These are phyloP conservation scores for Blastobotrys mokoenaii DNA, from an alignment of 805 yeast genomes.

Conservation along the genomic window DNA sequence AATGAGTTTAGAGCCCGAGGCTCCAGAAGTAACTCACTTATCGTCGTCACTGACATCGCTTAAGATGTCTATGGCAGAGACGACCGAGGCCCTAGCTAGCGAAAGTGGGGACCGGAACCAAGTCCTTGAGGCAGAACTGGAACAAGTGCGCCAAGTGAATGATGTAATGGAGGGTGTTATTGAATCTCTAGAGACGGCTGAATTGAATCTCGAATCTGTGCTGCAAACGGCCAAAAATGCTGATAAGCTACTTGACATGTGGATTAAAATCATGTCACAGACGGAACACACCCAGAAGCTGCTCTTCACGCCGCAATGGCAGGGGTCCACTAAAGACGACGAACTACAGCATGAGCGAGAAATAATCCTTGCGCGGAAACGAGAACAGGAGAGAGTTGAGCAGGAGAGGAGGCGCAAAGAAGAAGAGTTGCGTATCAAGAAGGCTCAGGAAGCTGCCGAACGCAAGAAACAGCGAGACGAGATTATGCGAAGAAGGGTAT, in stretches of 20 bases:
- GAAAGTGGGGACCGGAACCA: constrained; percentile 1
- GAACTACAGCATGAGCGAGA: constrained; percentile 18
- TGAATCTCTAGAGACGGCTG: constrained; percentile 11
- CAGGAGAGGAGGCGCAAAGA: constrained; percentile 8
- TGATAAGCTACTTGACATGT: constrained; percentile 22
- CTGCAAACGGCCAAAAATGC: constrained; percentile 19
- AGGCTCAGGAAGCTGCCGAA: constrained; percentile 10
- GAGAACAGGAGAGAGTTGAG: constrained; percentile 12
- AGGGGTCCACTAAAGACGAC: constrained; percentile 23
- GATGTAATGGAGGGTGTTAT: constrained; percentile 15
- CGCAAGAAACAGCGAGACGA: constrained; percentile 10
- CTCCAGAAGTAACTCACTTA: constrained; percentile 2
- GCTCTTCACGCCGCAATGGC: constrained; percentile 22
- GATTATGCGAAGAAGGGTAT: constrained; percentile 11
- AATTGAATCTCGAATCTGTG: constrained; percentile 13
- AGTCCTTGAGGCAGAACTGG: constrained; percentile 13
- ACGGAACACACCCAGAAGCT: constrained; percentile 26
- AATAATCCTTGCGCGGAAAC: constrained; percentile 8
- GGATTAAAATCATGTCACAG: constrained; percentile 26
- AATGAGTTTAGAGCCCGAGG: no score
- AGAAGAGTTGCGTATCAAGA: constrained; percentile 5
- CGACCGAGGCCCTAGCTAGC: no score
- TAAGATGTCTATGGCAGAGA: neutral
- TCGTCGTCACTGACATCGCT: constrained; percentile 1
- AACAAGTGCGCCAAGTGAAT: constrained; percentile 15